Base-by-base conservation (phyloP, 2,329 filamentous ascomycete species). In the Verticillium isaacii region DNA sequence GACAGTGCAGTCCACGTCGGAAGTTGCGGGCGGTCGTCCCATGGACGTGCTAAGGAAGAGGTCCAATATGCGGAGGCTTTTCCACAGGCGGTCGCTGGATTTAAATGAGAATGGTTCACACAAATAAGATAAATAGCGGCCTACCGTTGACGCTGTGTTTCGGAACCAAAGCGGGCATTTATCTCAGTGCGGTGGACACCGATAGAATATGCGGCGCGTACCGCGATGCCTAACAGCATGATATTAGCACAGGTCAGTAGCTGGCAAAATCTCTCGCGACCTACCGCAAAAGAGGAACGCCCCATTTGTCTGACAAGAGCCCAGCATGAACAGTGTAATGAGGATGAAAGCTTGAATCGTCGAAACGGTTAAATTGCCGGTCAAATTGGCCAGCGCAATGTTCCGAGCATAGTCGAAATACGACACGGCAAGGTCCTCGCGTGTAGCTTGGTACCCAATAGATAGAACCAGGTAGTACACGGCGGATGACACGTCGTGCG, bases 1-100 rank as follows among this genome's bases (percentile, higher is more conserved):
- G 0, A 85, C 82, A 0, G 81, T 85, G 68, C 82, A 84, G 63
- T 85, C 82, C 1, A 82, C 74, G 54, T 84, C 82, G 0, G 81
- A 83, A 0, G 81, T 81, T 0, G 80, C 79, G 0, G 82, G 82
- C 0, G 82, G 82, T 0, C 82, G 74, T 3, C 82, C 82, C 81
- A 84, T 84, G 1, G 80, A 82, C 3, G 78, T 79, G 66, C 80
- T 83, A 0, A 85, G 72, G 62, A 82, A 84, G 0, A 85, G 68
- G 62, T 85, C 82, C 7, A 85, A 72, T 0, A 82, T 73, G 1
- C 82, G 75, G 4, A 85, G 68, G 61, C 81, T 84, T 68, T 82
- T 83, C 82, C 82, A 85, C 1, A 85, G 69, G 3, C 80, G 74
- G 62, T 84, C 81, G n/a, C 64, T 65, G 11, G 58, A 64, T 68